Percentiles rank a stretch among this genome's conserved stretches.
Evolutionary conservation across 2,329 filamentous ascomycete species (phyloP).

Genomic region (Diplodia intermedia): DNA sequence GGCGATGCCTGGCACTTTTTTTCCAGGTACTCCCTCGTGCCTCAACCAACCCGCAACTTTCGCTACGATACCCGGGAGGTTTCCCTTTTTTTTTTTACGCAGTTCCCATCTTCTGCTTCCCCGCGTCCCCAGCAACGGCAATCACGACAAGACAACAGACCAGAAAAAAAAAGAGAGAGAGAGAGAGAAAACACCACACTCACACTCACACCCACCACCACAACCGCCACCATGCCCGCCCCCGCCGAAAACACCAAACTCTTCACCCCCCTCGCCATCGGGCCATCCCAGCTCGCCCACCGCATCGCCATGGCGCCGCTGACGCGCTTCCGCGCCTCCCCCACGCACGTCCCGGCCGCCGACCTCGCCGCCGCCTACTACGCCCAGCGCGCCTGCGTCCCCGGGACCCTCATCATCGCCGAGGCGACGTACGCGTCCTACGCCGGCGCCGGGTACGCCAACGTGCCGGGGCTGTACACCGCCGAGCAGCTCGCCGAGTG

Average conservation of each 20-base stretch:
- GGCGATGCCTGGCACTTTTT: not conserved
- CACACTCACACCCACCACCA: no score
- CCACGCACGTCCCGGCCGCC: slow-evolving; percentile 55
- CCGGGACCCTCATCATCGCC: slow-evolving; percentile 43
- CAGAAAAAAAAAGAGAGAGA: not conserved
- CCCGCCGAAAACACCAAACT: slow-evolving; percentile 33
- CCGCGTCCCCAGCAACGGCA: no score
- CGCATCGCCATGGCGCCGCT: slow-evolving; percentile 42
- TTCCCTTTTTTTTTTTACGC: no score
- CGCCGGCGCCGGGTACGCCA: slow-evolving; percentile 39
- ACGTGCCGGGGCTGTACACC: slow-evolving; percentile 42
- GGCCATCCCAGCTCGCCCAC: slow-evolving; percentile 38
- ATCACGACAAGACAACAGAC: no score
- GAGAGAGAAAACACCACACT: not conserved
- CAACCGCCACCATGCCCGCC: not conserved
- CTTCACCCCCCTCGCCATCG: slow-evolving; percentile 41
- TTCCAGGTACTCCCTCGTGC: no score
- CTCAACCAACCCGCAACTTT: not conserved
- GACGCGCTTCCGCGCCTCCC: slow-evolving; percentile 51
- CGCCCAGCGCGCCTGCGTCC: slow-evolving; percentile 40
- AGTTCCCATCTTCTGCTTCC: not conserved
- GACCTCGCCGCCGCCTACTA: slow-evolving; percentile 48
- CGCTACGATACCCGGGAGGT: not conserved
- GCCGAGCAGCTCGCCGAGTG: slow-evolving; percentile 63
- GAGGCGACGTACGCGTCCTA: slow-evolving; percentile 47